Conservation (phyloP, 140 eudicot genomes). For the Cichorium intybus region DNA sequence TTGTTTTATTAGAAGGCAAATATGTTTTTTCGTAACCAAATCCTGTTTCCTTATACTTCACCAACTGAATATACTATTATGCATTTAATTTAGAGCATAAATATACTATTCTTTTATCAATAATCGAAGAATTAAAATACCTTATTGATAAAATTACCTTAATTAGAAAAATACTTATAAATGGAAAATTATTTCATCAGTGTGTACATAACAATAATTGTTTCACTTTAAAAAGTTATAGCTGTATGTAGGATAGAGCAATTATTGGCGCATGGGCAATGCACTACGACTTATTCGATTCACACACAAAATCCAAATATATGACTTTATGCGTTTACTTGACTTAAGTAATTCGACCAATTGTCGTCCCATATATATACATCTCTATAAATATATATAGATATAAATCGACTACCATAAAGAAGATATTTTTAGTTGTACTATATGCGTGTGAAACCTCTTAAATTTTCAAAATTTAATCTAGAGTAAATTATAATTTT, state of each 20-base stretch:
- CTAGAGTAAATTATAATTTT: too few relatives aligned
- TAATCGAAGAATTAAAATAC: not conserved
- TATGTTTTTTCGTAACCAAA: not conserved
- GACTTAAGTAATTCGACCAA: not conserved
- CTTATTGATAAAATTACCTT: not conserved
- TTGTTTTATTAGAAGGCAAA: not conserved
- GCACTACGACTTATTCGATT: slow-evolving; percentile 4
- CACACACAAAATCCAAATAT: slow-evolving; percentile 5
- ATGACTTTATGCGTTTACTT: not conserved
- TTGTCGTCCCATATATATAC: not conserved
- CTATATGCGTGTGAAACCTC: too few relatives aligned
- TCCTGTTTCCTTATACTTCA: not conserved
- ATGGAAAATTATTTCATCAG: too few relatives aligned
- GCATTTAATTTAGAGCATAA: not conserved
- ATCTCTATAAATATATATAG: not conserved
- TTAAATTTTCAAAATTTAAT: too few relatives aligned
- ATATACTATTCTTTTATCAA: too few relatives aligned
- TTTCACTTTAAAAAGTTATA: not conserved
- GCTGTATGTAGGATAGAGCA: not conserved
- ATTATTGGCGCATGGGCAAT: slow-evolving; percentile 9
- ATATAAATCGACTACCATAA: too few relatives aligned
- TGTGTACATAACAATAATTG: not conserved
- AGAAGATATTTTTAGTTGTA: too few relatives aligned
- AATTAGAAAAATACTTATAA: too few relatives aligned
- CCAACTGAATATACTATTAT: too few relatives aligned